phyloP scores from a whole-genome alignment of 768 basidiomycete genomes.

The Thelephora ganbajun region DNA sequence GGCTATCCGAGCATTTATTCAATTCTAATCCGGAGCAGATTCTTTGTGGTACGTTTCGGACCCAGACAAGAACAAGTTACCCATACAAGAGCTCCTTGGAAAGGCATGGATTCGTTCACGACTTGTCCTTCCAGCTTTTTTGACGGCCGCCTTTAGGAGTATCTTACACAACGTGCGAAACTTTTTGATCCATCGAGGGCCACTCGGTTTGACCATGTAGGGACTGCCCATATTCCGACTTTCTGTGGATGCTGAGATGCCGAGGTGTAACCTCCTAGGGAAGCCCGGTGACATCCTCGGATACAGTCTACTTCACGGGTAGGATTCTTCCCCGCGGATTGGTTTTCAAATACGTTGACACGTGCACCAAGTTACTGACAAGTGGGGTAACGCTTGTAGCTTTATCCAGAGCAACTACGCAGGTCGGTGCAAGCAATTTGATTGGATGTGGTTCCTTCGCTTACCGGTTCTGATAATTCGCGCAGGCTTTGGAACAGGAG shows the following conservation, averaged over 20 bases:
- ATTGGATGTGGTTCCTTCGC: neutral
- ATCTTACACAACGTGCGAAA: slow-evolving; percentile 65
- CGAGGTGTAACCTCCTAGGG: slow-evolving; percentile 31
- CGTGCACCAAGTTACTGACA: slow-evolving; percentile 49
- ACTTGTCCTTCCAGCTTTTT: neutral
- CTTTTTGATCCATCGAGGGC: slow-evolving; percentile 61
- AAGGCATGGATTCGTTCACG: slow-evolving; percentile 27
- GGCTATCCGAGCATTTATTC: neutral
- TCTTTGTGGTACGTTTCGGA: slow-evolving; percentile 88
- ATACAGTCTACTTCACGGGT: slow-evolving; percentile 93
- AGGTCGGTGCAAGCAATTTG: slow-evolving; percentile 26
- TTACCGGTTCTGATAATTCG: neutral
- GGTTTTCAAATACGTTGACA: neutral
- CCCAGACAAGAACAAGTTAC: slow-evolving; percentile 64
- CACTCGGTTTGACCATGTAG: slow-evolving; percentile 56
- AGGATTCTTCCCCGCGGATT: slow-evolving; percentile 2
- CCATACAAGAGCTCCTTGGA: slow-evolving; percentile 73
- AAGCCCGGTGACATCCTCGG: slow-evolving; percentile 70
- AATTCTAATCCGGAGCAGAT: slow-evolving; percentile 28
- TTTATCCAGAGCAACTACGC: slow-evolving; percentile 83
- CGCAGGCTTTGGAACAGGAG: slow-evolving; percentile 79
- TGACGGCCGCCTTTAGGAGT: slow-evolving; percentile 39
- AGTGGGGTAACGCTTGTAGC: slow-evolving; percentile 85
- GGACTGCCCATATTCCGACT: slow-evolving; percentile 7
- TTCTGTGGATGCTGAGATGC: neutral